Percentiles rank a stretch among this genome's conserved stretches.
These are phyloP conservation scores for Sugiyamaella qingdaonensis DNA, from an alignment of 805 yeast species.

Conservation along the genomic window DNA sequence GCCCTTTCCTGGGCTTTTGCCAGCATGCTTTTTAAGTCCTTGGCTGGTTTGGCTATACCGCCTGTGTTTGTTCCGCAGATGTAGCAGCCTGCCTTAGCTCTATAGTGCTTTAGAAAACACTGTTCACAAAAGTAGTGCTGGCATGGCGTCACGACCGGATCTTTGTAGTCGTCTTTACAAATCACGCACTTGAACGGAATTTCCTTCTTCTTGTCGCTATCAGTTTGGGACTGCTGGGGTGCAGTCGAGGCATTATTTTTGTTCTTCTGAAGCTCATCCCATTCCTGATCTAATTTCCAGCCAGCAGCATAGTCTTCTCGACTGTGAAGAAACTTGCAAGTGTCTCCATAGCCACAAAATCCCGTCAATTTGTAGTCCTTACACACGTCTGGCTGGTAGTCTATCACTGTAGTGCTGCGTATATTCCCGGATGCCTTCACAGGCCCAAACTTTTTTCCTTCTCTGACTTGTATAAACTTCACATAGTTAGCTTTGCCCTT, in stretches of 20 bases:
- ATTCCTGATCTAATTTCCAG: slow-evolving; percentile 62
- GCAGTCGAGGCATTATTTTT: slow-evolving; percentile 15
- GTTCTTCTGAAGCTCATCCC: slow-evolving; percentile 47
- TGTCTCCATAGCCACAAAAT: slow-evolving; percentile 95
- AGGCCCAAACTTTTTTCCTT: slow-evolving; percentile 32
- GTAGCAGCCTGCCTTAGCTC: slow-evolving; percentile 45
- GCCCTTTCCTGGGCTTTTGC: neutral
- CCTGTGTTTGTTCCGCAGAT: slow-evolving; percentile 59
- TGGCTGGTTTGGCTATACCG: slow-evolving; percentile 56
- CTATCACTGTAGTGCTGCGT: slow-evolving; percentile 64
- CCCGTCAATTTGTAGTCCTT: slow-evolving; percentile 90
- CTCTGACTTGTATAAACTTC: slow-evolving; percentile 10
- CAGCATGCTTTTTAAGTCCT: slow-evolving; percentile 18
- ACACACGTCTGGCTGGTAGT: slow-evolving; percentile 91
- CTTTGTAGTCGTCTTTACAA: slow-evolving; percentile 51
- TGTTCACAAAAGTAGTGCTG: slow-evolving; percentile 59
- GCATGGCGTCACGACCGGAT: slow-evolving; percentile 58
- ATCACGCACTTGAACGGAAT: slow-evolving; percentile 61
- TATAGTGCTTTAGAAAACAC: slow-evolving; percentile 51
- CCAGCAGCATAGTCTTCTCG: slow-evolving; percentile 79
- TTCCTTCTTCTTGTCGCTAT: slow-evolving; percentile 15
- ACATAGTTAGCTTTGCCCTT: slow-evolving; percentile 17
- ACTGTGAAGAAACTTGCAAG: slow-evolving; percentile 89
- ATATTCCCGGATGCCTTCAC: slow-evolving; percentile 44
- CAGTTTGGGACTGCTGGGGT: slow-evolving; percentile 2